phyloP scores from a whole-genome alignment of 805 yeast genomes.

The Candida tammaniensis region DNA sequence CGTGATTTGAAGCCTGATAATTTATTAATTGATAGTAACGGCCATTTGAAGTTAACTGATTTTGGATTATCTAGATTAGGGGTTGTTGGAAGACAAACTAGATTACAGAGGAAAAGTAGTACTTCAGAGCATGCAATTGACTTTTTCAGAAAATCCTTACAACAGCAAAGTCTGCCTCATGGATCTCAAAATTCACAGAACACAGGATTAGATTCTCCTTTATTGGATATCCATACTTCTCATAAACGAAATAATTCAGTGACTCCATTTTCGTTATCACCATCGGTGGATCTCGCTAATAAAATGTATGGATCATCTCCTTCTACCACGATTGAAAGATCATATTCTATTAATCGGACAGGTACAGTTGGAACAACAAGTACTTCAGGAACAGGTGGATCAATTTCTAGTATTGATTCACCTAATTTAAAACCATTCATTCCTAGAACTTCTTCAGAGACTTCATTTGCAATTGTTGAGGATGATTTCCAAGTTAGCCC shows the following conservation, averaged over 20 bases:
- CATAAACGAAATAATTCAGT: slow-evolving; percentile 40
- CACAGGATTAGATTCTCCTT: slow-evolving; percentile 21
- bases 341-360: slow-evolving; percentile 8
- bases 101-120: slow-evolving; percentile 41
- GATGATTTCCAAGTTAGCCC: slow-evolving; percentile 43
- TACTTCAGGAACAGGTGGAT: slow-evolving; percentile 15
- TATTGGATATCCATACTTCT: slow-evolving; percentile 13
- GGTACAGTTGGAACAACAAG: neutral
- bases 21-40: slow-evolving; percentile 75
- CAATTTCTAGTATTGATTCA: slow-evolving; percentile 45
- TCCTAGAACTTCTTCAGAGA: slow-evolving; percentile 51
- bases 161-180: slow-evolving; percentile 8
- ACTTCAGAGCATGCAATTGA: slow-evolving; percentile 43
- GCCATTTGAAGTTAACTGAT: slow-evolving; percentile 91
- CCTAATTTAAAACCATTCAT: slow-evolving; percentile 49
- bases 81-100: slow-evolving; percentile 71
- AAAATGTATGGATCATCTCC: slow-evolving; percentile 11
- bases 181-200: neutral
- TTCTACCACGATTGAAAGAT: slow-evolving; percentile 5
- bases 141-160: slow-evolving; percentile 29
- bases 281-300: slow-evolving; percentile 27
- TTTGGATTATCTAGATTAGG: slow-evolving; percentile 94
- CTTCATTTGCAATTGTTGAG: slow-evolving; percentile 54
- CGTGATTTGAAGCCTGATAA: slow-evolving; percentile 96
- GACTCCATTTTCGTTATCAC: slow-evolving; percentile 45